These are phyloP conservation scores for Chaetomium olivaceum DNA, from an alignment of 2,329 filamentous ascomycete species.

Conservation along the genomic window DNA sequence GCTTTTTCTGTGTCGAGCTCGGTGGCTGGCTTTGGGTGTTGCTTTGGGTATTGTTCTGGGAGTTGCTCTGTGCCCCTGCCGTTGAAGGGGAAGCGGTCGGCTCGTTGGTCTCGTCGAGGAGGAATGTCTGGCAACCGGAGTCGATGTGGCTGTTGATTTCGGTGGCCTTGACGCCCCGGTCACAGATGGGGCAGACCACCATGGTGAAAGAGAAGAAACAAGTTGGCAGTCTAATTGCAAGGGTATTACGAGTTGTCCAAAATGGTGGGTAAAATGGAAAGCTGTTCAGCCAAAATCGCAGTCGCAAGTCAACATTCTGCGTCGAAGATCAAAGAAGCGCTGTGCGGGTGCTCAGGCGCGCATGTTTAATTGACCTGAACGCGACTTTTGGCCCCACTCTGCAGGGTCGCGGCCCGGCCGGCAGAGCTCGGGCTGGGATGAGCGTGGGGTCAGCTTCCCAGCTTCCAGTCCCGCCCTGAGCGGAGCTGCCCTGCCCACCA, in stretches of 20 bases:
- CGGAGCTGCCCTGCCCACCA: too few relatives aligned
- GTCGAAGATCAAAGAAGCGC: neutral
- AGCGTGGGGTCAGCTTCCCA: neutral
- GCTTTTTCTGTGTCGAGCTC: conserved; percentile 55
- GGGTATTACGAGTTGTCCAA: conserved; percentile 5
- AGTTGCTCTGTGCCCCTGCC: conserved; percentile 38
- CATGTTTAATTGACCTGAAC: neutral
- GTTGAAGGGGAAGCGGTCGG: conserved; percentile 33
- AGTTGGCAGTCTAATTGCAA: neutral
- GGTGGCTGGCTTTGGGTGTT: conserved; percentile 38
- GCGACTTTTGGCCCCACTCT: conserved; percentile 1
- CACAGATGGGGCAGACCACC: conserved; percentile 82
- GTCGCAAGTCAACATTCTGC: neutral
- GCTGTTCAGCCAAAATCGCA: neutral
- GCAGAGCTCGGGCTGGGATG: neutral
- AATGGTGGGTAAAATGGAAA: conserved; percentile 1
- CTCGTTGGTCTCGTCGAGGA: conserved; percentile 53
- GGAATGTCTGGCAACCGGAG: conserved; percentile 70
- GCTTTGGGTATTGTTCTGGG: conserved; percentile 37
- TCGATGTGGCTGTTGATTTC: conserved; percentile 92
- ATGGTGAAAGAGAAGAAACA: conserved; percentile 32
- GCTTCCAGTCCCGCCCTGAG: too few relatives aligned
- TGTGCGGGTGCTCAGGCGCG: neutral
- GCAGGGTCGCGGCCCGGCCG: neutral
- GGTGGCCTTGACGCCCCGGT: conserved; percentile 66